Conservation (phyloP, 768 basidiomycete genomes). For the Pholiota molesta region DNA sequence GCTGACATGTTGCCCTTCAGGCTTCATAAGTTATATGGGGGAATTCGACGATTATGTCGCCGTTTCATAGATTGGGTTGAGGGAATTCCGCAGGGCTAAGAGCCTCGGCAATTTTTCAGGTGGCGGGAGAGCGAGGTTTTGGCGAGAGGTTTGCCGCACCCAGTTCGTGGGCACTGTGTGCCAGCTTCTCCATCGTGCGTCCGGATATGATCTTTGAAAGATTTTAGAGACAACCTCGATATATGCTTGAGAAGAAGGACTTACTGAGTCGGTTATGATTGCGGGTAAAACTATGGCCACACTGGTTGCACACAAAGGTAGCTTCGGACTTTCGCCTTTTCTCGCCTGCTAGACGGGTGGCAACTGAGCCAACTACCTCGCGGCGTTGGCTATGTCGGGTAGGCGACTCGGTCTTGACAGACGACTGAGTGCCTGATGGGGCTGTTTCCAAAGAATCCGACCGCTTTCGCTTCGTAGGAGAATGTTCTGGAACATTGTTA, state of each 20-base stretch:
- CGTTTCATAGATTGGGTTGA: not conserved
- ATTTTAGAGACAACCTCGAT: not conserved
- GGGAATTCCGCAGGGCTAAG: not conserved
- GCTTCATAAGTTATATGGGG: not conserved
- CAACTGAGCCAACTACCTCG: conserved; percentile 3
- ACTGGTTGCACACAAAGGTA: not conserved
- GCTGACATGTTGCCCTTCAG: not conserved
- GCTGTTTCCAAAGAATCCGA: not conserved
- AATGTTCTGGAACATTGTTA: no score
- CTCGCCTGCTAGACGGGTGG: conserved; percentile 5
- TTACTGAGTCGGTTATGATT: conserved; percentile 3
- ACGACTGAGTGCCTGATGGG: not conserved
- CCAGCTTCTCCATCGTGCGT: not conserved
- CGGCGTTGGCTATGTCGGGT: not conserved
- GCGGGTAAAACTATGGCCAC: not conserved
- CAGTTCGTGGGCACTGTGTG: not conserved
- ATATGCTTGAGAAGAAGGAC: not conserved
- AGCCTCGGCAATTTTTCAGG: not conserved
- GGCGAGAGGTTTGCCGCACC: not conserved
- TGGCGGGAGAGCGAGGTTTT: not conserved
- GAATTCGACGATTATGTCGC: not conserved
- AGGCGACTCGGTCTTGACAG: not conserved
- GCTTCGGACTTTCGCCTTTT: not conserved
- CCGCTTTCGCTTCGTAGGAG: not conserved
- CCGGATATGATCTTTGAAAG: not conserved